These are phyloP conservation scores for Vinca minor DNA, from an alignment of 257 asterid species.

Conservation along the genomic window DNA sequence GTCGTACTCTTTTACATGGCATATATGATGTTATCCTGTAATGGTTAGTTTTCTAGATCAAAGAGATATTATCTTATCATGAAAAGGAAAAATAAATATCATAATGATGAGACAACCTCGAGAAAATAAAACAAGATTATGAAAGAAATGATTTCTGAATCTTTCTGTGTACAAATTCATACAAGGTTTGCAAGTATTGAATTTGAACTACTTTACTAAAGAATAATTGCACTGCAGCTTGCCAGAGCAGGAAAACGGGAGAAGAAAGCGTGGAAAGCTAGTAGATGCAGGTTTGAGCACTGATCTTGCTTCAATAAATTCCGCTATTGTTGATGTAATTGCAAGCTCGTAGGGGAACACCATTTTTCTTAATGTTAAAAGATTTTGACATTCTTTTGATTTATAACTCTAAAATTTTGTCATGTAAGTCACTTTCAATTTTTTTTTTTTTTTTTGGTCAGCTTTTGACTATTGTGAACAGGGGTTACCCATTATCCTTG, in stretches of 20 bases:
- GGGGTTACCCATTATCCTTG: neutral
- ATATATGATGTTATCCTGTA: neutral
- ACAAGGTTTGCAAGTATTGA: too few relatives aligned
- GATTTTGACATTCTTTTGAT: neutral
- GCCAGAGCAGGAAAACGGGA: slow-evolving; percentile 22
- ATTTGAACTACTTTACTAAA: neutral
- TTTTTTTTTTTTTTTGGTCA: neutral
- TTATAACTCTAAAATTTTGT: neutral
- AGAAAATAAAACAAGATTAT: slow-evolving; percentile 1
- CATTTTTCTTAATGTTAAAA: neutral
- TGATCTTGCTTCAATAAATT: neutral
- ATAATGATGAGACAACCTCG: neutral
- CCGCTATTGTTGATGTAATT: neutral
- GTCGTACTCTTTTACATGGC: neutral
- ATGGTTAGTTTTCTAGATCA: slow-evolving; percentile 1
- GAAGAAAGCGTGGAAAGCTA: slow-evolving; percentile 29
- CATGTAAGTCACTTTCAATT: neutral
- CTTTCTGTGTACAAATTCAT: neutral
- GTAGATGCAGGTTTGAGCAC: slow-evolving; percentile 13
- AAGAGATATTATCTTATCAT: neutral
- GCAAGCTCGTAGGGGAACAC: neutral
- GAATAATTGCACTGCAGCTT: slow-evolving; percentile 29
- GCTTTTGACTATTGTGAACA: neutral
- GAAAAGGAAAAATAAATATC: neutral
- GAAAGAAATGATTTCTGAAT: slow-evolving; percentile 1